Evolutionary conservation across 495 filamentous ascomycete species (phyloP).

Genomic region (Ramalina intermedia): DNA sequence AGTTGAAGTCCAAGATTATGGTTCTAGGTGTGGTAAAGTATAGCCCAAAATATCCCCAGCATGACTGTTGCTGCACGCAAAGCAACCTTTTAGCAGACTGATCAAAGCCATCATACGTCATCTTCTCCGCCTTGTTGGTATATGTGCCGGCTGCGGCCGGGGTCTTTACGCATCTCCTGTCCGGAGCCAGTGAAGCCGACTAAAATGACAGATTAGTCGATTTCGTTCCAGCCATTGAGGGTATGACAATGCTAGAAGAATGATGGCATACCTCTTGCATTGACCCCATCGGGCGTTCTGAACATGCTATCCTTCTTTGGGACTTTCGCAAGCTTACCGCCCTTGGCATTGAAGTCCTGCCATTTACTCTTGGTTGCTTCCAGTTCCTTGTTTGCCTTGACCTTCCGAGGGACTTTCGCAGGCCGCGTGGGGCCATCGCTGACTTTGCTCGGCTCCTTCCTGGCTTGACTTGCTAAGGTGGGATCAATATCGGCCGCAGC

Average conservation of each 20-base stretch:
- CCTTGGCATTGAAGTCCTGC: slow-evolving; percentile 78
- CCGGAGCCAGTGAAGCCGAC: slow-evolving; percentile 95
- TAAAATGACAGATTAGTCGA: slow-evolving; percentile 29
- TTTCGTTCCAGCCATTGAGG: not conserved
- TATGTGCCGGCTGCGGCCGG: slow-evolving; percentile 66
- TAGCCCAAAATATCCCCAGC: too few relatives aligned
- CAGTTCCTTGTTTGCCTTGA: slow-evolving; percentile 80
- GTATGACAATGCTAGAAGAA: too few relatives aligned
- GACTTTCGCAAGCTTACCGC: slow-evolving; percentile 33
- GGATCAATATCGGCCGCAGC: slow-evolving; percentile 79
- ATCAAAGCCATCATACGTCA: slow-evolving; percentile 18
- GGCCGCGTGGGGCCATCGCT: slow-evolving; percentile 51
- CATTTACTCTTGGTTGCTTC: slow-evolving; percentile 86
- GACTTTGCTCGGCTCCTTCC: slow-evolving; percentile 49
- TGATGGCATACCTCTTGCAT: slow-evolving; percentile 56
- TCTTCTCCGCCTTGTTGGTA: slow-evolving; percentile 74
- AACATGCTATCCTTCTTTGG: slow-evolving; percentile 97
- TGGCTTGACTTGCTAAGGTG: slow-evolving; percentile 54
- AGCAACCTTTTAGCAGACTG: too few relatives aligned
- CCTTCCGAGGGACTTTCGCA: slow-evolving; percentile 58
- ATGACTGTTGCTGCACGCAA: too few relatives aligned
- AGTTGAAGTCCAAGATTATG: too few relatives aligned
- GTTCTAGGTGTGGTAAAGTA: too few relatives aligned
- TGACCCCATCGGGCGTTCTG: slow-evolving; percentile 69
- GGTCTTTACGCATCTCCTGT: slow-evolving; percentile 86